phyloP scores from a whole-genome alignment of 768 basidiomycete genomes.

The Psilocybe tampanensis region DNA sequence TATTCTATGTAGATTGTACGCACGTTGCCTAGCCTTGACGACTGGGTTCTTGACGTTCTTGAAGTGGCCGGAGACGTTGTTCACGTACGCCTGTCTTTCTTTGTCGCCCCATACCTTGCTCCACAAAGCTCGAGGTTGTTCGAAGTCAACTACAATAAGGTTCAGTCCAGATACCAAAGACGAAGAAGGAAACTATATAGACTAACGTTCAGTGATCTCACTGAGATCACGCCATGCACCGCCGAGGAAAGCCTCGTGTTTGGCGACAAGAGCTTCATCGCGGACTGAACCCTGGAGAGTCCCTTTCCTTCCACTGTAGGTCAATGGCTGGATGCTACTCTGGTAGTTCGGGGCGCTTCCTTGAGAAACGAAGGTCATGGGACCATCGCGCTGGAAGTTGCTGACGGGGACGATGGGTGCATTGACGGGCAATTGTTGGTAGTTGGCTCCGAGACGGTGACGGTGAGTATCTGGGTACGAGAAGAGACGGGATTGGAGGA shows the following conservation, averaged over 20 bases:
- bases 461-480: conserved; percentile 92
- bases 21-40: conserved; percentile 69
- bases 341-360: conserved; percentile 88
- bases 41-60: conserved; percentile 57
- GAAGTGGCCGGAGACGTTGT: conserved; percentile 69
- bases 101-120: conserved; percentile 65
- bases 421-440: conserved; percentile 89
- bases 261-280: conserved; percentile 39
- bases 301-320: conserved; percentile 54
- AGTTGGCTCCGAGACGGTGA: conserved; percentile 80
- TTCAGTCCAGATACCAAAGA: background rate
- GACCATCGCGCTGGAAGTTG: conserved; percentile 94
- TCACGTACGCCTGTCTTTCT: conserved; percentile 60
- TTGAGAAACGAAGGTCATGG: conserved; percentile 71
- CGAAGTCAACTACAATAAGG: conserved; percentile 67
- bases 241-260: conserved; percentile 79
- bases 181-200: background rate
- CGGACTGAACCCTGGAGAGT: conserved; percentile 44
- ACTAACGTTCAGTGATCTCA: conserved; percentile 80
- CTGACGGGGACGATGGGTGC: conserved; percentile 69
- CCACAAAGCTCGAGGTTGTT: conserved; percentile 78
- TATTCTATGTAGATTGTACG: conserved; percentile 25
- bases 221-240: conserved; percentile 68
- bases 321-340: conserved; percentile 72
- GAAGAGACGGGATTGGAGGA: conserved; percentile 93